Evolutionary conservation across 2,329 filamentous ascomycete genomes (phyloP), one percentile per base, ranked within the genome.

Genomic region (Arthrobotrys conoides): DNA sequence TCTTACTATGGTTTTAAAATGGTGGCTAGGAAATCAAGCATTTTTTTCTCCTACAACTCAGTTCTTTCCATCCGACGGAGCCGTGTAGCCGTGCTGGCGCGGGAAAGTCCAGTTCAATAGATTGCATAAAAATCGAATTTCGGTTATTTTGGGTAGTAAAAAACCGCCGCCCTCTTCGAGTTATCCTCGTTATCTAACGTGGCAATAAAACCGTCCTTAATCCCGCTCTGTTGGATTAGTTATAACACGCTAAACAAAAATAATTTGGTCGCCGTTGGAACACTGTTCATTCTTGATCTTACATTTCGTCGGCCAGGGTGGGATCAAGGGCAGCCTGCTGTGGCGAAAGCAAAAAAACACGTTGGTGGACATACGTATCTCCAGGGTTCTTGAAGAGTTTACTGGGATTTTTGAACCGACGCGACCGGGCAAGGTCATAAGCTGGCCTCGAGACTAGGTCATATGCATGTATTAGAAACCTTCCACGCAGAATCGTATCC

Each of bases 81-180:
- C 57, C 57, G 36, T 44, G 10, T 36, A 44, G 33, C 57, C 57
- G 57, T 61, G 57, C 36, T 41, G 36, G 36, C 4, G 33, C 57
- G 57, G 57, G 36, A 61, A 59, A 27, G 18, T 18, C 44, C 6
- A 1, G 16, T 6, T 46, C 44, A 46, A 20, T 48, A 41, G 24
- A 44, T 24, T 51, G 55, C 51, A 41, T 73, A 61, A 73, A 41
- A n/a, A 63, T 59, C 69, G 57, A 72, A 72, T 72, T 66, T 72
- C 69, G 69, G 69, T 66, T 72, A 65, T 65, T 72, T 48, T 30
- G 44, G 14, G 36, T 18, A 22, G 14, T 38, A 49, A 61, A 44
- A 27, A n/a, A n/a, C n/a, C n/a, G n/a, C 41, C 12, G n/a, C 3
- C 9, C 27, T 30, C 27, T 30, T 30, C 6, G n/a, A 30, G 27